Evolutionary conservation across 2,329 filamentous ascomycete genomes (phyloP).

Genomic region (Truncatella angustata): DNA sequence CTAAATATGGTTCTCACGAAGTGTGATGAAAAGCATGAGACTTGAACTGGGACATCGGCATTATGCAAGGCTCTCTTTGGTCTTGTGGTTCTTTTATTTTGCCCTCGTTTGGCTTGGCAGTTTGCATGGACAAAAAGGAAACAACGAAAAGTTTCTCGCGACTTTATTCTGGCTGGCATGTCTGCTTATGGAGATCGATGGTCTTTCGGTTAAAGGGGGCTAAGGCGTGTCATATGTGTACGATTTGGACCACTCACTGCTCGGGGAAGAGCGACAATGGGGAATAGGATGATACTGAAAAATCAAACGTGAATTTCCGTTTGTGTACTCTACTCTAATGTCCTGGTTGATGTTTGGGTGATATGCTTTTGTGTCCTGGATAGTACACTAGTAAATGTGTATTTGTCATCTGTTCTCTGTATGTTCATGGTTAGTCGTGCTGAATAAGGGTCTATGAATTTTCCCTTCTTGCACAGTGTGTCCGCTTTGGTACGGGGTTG

Average conservation of each 20-base stretch:
- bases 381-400: too few relatives aligned
- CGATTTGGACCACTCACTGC: conserved; percentile 7
- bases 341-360: neutral
- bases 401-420: too few relatives aligned
- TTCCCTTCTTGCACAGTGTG: too few relatives aligned
- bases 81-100: neutral
- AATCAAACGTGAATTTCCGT: conserved; percentile 8
- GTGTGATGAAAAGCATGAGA: too few relatives aligned
- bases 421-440: too few relatives aligned
- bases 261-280: conserved; percentile 9
- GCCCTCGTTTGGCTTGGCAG: conserved; percentile 7
- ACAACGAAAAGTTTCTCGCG: conserved; percentile 7
- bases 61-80: neutral
- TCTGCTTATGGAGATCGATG: conserved; percentile 1
- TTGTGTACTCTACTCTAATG: neutral
- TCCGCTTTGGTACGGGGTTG: too few relatives aligned
- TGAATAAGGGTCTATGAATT: too few relatives aligned
- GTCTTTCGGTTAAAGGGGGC: neutral
- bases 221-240: conserved; percentile 7
- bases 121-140: conserved; percentile 4
- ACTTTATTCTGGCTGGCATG: conserved; percentile 4
- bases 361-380: neutral
- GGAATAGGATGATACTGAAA: conserved; percentile 24
- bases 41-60: conserved; percentile 1
- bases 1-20: neutral